These are phyloP conservation scores for Phytophthora cactorum DNA, from an alignment of 352 stramenopile species.

Conservation along the genomic window DNA sequence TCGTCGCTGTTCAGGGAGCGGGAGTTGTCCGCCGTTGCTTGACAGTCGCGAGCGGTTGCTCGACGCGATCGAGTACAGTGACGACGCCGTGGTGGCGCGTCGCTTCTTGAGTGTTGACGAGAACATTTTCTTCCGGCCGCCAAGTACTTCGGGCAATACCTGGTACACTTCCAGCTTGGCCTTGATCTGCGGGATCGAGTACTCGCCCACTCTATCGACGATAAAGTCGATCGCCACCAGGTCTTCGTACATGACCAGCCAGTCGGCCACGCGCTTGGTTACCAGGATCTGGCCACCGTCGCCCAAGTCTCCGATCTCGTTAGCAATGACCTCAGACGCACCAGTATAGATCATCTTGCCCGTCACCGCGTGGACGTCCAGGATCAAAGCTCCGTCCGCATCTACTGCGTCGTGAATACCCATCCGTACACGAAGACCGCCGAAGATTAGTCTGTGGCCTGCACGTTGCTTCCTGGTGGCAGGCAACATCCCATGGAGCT, in stretches of 20 bases:
- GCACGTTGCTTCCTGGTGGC: conserved; percentile 47
- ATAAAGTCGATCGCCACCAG: conserved; percentile 51
- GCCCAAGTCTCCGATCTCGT: conserved; percentile 62
- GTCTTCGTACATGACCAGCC: conserved; percentile 56
- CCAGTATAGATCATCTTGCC: conserved; percentile 69
- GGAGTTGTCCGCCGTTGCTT: conserved; percentile 35
- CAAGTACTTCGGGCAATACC: conserved; percentile 49
- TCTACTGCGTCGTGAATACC: conserved; percentile 63
- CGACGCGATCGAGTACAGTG: conserved; percentile 48
- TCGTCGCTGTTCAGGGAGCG: conserved; percentile 32
- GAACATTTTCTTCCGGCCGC: conserved; percentile 53
- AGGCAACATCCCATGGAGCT: conserved; percentile 50
- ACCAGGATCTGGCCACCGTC: conserved; percentile 63
- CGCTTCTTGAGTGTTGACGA: conserved; percentile 51
- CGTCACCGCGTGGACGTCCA: conserved; percentile 57
- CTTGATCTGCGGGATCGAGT: conserved; percentile 52
- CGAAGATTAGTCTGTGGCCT: conserved; percentile 54
- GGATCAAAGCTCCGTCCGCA: conserved; percentile 47
- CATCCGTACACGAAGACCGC: conserved; percentile 63
- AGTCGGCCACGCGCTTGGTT: conserved; percentile 58
- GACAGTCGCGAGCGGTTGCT: conserved; percentile 48
- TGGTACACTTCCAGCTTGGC: conserved; percentile 60
- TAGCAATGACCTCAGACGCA: conserved; percentile 57
- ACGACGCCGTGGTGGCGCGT: conserved; percentile 43
- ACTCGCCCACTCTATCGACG: conserved; percentile 52